Evolutionary conservation across 306 rosid species (phyloP), one percentile per base, ranked within the genome.

Genomic region (Cicer cuneatum): DNA sequence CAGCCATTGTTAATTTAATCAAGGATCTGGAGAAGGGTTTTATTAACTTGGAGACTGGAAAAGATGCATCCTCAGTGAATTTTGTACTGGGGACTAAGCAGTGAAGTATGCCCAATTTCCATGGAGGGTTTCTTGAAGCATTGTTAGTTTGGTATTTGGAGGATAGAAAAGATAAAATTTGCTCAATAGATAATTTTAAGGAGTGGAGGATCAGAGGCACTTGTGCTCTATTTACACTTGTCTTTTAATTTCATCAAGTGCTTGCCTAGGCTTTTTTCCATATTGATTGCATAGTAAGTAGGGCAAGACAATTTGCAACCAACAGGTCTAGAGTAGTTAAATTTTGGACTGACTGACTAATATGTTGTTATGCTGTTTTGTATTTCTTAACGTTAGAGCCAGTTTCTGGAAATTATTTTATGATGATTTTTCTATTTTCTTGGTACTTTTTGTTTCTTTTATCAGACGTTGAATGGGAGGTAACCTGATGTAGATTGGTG

Each of bases 381-480:
- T 64, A 35, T 53, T 63, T 42, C 39, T 33, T 33, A 43, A 33
- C 35, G 10, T 16, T 14, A 51, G 33, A 69, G 54, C 77, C 56
- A 24, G 46, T 60, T 70, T 61, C 47, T 60, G 70, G 38, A 6
- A 42, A 6, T 41, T 11, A 65, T 61, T 61, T 29, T 49, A 49
- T 52, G 10, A 29, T 15, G 59, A 1, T 51, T 60, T 38, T 58
- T 58, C 6, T 75, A 12, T 66, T 69, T 21, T 49, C 21, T 60
- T 40, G 47, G 40, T 69, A 12, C 14, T 39, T 77, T 35, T 61
- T 61, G 7, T 49, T 61, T 52, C 72, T 24, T 38, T 70, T 65
- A 58, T 48, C 29, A 43, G 59, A 49, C 7, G 35, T 10, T 62
- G 59, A 33, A 69, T 75, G 53, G 64, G 81, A 16, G 81, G 49